Percentiles rank a stretch among this genome's conserved stretches.
phyloP scores from a whole-genome alignment of 192 early-diverging fungal genomes.

The Mycoemilia scoparia region DNA sequence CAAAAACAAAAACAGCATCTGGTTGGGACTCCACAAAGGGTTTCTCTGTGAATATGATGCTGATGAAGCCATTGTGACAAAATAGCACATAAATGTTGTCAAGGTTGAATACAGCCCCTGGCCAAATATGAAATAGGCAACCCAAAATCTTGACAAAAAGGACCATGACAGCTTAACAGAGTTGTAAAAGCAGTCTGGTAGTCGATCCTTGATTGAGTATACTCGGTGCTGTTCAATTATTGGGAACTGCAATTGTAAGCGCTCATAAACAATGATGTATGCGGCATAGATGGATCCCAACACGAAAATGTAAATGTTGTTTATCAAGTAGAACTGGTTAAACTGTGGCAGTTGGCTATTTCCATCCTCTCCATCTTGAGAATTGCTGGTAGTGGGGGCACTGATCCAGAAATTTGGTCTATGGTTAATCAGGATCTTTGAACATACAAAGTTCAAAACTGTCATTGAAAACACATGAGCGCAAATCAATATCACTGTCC shows the following conservation, averaged over 20 bases:
- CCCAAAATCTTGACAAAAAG: slow-evolving; percentile 15
- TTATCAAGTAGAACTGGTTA: slow-evolving; percentile 21
- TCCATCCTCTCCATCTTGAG: too few relatives aligned
- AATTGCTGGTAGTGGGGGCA: too few relatives aligned
- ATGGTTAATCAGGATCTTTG: slow-evolving; percentile 12
- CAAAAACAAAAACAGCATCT: slow-evolving; percentile 16
- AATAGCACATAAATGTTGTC: slow-evolving; percentile 9
- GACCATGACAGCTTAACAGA: slow-evolving; percentile 11
- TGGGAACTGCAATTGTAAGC: slow-evolving; percentile 24
- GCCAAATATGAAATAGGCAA: slow-evolving; percentile 19
- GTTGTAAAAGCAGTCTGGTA: slow-evolving; percentile 12
- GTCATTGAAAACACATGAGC: slow-evolving; percentile 7
- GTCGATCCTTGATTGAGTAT: slow-evolving; percentile 18
- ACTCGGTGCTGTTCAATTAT: slow-evolving; percentile 22
- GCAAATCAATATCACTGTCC: slow-evolving; percentile 5
- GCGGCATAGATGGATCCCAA: slow-evolving; percentile 10
- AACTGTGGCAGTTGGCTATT: slow-evolving; percentile 24
- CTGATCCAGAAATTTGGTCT: slow-evolving; percentile 18
- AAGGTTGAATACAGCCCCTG: slow-evolving; percentile 20
- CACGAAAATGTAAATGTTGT: slow-evolving; percentile 9
- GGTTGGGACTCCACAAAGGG: slow-evolving; percentile 15
- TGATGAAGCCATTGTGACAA: slow-evolving; percentile 20
- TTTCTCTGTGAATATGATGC: slow-evolving; percentile 19
- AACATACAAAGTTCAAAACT: slow-evolving; percentile 11
- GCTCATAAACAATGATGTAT: slow-evolving; percentile 14